A percentile compares a stretch with the other conserved stretches of the same genome.
phyloP scores from a whole-genome alignment of 2,329 filamentous ascomycete genomes.

The Triangularia verruculosa region DNA sequence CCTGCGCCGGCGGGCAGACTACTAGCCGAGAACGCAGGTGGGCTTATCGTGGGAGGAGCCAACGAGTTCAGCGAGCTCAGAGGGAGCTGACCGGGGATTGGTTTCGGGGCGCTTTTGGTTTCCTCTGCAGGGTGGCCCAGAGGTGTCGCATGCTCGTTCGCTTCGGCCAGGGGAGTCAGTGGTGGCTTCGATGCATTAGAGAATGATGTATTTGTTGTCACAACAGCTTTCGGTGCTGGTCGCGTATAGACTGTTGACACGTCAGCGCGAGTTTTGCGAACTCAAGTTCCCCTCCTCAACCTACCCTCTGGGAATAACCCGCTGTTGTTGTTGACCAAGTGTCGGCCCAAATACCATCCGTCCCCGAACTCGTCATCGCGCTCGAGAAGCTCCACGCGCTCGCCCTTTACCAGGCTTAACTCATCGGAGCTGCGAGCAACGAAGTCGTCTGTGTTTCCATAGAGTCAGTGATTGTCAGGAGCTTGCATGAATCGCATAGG shows the following conservation, averaged over 20 bases:
- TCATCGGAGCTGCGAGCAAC: constrained; percentile 88
- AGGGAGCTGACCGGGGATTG: constrained; percentile 39
- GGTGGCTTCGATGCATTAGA: constrained; percentile 26
- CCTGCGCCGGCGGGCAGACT: constrained; percentile 28
- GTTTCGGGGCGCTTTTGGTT: constrained; percentile 24
- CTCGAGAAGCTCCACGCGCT: constrained; percentile 79
- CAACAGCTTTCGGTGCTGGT: constrained; percentile 22
- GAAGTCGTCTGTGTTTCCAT: constrained; percentile 71
- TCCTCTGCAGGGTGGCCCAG: constrained; percentile 16
- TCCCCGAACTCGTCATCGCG: constrained; percentile 86
- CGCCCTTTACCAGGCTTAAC: constrained; percentile 80
- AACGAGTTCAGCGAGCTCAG: constrained; percentile 41
- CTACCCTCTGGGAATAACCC: constrained; percentile 81
- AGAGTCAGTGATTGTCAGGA: neutral
- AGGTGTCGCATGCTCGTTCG: constrained; percentile 23
- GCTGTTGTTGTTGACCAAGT: constrained; percentile 68
- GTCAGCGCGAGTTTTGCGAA: constrained; percentile 24
- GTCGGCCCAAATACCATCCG: constrained; percentile 78
- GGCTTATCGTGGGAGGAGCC: constrained; percentile 29
- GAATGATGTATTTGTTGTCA: constrained; percentile 10
- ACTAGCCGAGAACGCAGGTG: constrained; percentile 28
- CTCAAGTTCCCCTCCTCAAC: constrained; percentile 28
- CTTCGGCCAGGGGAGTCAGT: constrained; percentile 31
- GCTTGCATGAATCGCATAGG: neutral
- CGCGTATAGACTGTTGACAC: constrained; percentile 25